Base-by-base conservation (phyloP, 2,329 filamentous ascomycete genomes). In the Fusarium cicatricum region DNA sequence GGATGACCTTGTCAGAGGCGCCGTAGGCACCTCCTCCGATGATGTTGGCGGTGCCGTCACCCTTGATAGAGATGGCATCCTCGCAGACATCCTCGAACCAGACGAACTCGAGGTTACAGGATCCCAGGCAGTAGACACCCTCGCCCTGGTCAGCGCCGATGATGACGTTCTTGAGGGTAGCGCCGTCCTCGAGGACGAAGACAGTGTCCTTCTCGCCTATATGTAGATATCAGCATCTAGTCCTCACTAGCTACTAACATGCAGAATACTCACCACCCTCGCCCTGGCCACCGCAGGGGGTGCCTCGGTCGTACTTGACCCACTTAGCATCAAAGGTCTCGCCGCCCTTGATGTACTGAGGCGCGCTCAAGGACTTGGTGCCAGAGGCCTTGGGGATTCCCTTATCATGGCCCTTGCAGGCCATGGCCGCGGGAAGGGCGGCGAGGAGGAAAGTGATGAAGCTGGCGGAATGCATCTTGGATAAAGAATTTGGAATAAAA, bases 21-120 rank as follows among this genome's bases (percentile, higher is more conserved):
- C 75, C 69, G 34, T 73, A 75, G 2, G 78, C 78, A 41, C 78
- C 78, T 15, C 78, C 78, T 21, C 75, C 76, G 38, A 71, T 73
- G 43, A 79, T 75, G 66, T 71, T 73, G 37, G 75, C 69, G 2
- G 74, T 70, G 5, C 71, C 70, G 43, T 74, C 71, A 9, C 75
- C 75, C 74, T 65, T 66, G 64, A 66, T 62, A 17, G 51, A 55
- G 52, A 66, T 66, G 46, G 63, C 63, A n/a, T 66, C 63, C 59
- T 80, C 77, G 58, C 77, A 80, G 51, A 79, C 77, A 31, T 78
- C 74, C 57, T 76, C 73, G 65, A 79, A 82, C 78, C 79, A 82
- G 55, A 81, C 79, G 33, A 72, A 76, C 59, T 75, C 68, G 19
- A 79, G 65, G n/a, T 66, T 78, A 67, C 77, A 79, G 5, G 67